Evolutionary conservation across 345 rosid genomes (phyloP), one percentile per base, ranked within the genome.

Genomic region (Bruguiera parviflora): DNA sequence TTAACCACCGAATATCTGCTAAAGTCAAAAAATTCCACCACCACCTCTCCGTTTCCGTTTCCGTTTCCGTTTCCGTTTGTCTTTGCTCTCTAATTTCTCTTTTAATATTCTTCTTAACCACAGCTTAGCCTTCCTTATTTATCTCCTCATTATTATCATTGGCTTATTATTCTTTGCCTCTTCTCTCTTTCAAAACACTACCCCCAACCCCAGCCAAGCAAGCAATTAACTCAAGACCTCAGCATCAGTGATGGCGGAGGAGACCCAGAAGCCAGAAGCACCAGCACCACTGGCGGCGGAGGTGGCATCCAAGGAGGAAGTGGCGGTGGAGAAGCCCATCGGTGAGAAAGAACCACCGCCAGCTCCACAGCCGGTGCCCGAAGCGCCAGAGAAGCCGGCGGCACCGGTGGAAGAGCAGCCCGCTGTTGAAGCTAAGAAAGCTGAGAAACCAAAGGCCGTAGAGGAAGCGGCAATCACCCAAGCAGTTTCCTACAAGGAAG

Each of bases 181-280:
- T 21, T 8, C 29, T 16, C 32, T 29, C 37, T 49, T 11, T 27
- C 47, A 3, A 47, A 70, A 37, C 16, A 4, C 6, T 15, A 1
- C 8, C 28, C 25, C 22, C 47, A 6, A 7, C 7, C 6, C 22
- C 24, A 10, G 13, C 31, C 13, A 64, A 43, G 16, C 16, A 10
- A 43, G 18, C 46, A 9, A 3, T 15, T 43, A 3, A 3, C 16
- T 13, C 18, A 13, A 18, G 6, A 31, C 43, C 3, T 4, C 20
- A 15, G 4, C 16, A 5, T 46, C 39, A 5, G 29, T 66, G 29
- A 84, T 82, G 88, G 84, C 88, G 33, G 85, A 84, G 58, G 88
- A 77, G 62, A 81, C 73, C 22, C 77, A 75, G 5, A 79, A 75
- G 29, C 72, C 87, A 5, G 80, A 76, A 29, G 79, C 81, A 28